Percentiles rank a stretch among this genome's conserved stretches.
Evolutionary conservation across 192 early-diverging fungal species (phyloP).

Genomic region (Backusella macrospora): DNA sequence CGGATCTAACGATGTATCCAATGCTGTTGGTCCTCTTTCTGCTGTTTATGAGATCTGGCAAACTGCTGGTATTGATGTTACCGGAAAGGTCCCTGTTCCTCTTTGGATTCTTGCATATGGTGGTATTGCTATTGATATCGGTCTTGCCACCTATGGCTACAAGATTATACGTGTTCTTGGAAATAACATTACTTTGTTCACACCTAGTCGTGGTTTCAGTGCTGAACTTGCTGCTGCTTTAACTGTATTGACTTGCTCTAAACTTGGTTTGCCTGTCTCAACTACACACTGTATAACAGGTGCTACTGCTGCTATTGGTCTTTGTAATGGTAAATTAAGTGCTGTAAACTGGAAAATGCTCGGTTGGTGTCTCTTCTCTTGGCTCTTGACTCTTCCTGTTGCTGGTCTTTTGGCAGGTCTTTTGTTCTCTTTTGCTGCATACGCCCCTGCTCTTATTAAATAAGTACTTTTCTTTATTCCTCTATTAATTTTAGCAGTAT

Average conservation of each 20-base stretch:
- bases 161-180: slow-evolving; percentile 78
- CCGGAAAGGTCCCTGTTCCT: slow-evolving; percentile 64
- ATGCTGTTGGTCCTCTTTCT: slow-evolving; percentile 81
- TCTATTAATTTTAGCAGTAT: neutral
- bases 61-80: slow-evolving; percentile 46
- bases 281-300: slow-evolving; percentile 87
- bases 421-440: slow-evolving; percentile 65
- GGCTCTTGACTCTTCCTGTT: slow-evolving; percentile 76
- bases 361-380: slow-evolving; percentile 65
- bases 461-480: neutral
- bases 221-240: slow-evolving; percentile 78
- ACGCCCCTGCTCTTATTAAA: slow-evolving; percentile 42
- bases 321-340: slow-evolving; percentile 63
- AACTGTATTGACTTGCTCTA: slow-evolving; percentile 80
- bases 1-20: slow-evolving; percentile 86
- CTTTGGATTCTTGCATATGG: slow-evolving; percentile 76
- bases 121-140: slow-evolving; percentile 76
- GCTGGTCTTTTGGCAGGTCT: slow-evolving; percentile 67
- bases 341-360: slow-evolving; percentile 80
- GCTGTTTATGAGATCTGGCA: slow-evolving; percentile 76
- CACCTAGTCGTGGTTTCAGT: slow-evolving; percentile 79
- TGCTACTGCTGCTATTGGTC: slow-evolving; percentile 72
- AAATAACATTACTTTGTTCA: slow-evolving; percentile 84
- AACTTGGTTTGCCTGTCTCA: slow-evolving; percentile 78
- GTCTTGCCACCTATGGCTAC: slow-evolving; percentile 76